Evolutionary conservation across 2,329 filamentous ascomycete species (phyloP), one percentile per base, ranked within the genome.

Genomic region (Aureobasidium pullulans): DNA sequence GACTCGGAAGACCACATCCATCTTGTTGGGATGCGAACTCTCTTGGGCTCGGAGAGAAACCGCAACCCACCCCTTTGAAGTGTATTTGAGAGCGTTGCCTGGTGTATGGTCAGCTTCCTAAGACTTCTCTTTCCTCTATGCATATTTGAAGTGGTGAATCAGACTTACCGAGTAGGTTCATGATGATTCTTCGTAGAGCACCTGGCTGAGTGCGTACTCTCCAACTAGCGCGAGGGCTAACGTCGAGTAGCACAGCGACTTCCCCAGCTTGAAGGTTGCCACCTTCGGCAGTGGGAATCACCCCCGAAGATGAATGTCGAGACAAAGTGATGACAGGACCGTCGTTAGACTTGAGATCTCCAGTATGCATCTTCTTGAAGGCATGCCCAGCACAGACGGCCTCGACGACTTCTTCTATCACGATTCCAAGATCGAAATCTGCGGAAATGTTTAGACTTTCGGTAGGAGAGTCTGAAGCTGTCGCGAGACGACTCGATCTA

Each of bases 1-100:
- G 1, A 89, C 79, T 15, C 53, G n/a, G 49, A 61, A 59, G 1
- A 56, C 32, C 37, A 56, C 60, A 19, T 57, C 44, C 23, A 61
- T 52, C 32, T 61, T 61, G 11, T 58, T 13, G 2, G 52, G 44
- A 8, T 32, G 31, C 3, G 34, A 6, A 8, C 44, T 52, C 13
- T 61, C 50, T n/a, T 58, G 43, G 0, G 60, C 59, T 34, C 57
- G 44, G 9, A 62, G 39, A 16, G 56, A 57, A 1, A 78, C 65
- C 2, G 68, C 66, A 34, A 80, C 75, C 43, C 70, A 75, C 0
- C 78, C 77, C 15, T 66, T 60, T 1, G 65, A 46, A 0, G 74
- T 77, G 62, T 79, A 77, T 62, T 79, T 79, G 23, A 79, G 64
- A 2, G 75, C 69, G 64, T 79, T 79, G 5, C 53, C 48, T 47